Conservation (phyloP, 441 rosid species). For the Jatropha podagrica region DNA sequence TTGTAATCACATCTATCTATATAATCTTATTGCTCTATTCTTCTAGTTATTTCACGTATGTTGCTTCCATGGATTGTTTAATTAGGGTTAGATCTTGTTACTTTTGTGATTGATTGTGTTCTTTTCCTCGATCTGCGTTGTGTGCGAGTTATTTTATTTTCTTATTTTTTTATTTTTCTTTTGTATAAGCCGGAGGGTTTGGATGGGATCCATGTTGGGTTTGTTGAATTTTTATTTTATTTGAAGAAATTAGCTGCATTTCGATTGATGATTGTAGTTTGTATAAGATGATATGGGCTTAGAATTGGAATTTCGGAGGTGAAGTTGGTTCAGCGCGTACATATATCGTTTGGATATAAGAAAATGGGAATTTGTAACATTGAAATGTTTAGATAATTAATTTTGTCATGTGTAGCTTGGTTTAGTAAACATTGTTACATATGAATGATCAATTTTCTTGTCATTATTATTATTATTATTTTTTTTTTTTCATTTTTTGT, state of each 20-base stretch:
- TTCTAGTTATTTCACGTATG: not conserved
- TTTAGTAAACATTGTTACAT: too few relatives aligned
- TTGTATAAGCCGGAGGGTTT: not conserved
- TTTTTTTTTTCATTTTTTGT: too few relatives aligned
- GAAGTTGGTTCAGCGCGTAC: not conserved
- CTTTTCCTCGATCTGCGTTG: constrained; percentile 15
- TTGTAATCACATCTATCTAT: constrained; percentile 35
- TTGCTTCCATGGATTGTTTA: not conserved
- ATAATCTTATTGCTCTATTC: not conserved
- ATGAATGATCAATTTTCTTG: too few relatives aligned
- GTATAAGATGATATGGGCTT: not conserved
- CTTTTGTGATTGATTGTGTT: not conserved
- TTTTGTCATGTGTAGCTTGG: too few relatives aligned
- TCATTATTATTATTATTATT: too few relatives aligned
- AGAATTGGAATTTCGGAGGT: not conserved
- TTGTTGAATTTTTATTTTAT: not conserved
- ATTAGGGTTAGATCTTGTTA: constrained; percentile 16
- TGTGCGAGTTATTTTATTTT: not conserved
- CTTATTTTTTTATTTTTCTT: not conserved
- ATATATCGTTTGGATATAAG: too few relatives aligned
- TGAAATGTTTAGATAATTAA: too few relatives aligned
- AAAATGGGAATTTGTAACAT: too few relatives aligned
- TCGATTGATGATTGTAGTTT: not conserved
- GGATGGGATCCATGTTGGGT: not conserved
- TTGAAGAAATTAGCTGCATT: not conserved